Evolutionary conservation across 2,329 filamentous ascomycete species (phyloP).

Genomic region (Magnaporthiopsis poae): DNA sequence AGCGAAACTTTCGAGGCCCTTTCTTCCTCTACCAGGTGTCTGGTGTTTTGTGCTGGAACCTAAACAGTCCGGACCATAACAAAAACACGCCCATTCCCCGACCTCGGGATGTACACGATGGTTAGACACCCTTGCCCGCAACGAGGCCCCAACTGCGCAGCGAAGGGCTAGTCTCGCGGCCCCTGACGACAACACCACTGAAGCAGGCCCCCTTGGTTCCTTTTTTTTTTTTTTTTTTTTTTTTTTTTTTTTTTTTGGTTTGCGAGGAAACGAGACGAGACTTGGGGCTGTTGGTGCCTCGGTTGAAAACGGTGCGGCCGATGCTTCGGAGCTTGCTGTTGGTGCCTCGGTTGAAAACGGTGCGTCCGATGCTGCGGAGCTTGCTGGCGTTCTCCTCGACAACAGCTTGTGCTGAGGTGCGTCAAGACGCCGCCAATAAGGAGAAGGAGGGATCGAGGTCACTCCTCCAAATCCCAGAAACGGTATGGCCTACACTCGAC

Average conservation of each 20-base stretch:
- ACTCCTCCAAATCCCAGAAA: slow-evolving; percentile 50
- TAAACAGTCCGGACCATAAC: too few relatives aligned
- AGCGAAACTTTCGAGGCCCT: too few relatives aligned
- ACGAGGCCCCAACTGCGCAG: background rate
- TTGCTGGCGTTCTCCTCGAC: slow-evolving; percentile 26
- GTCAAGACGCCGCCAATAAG: background rate
- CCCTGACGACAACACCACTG: background rate
- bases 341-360: slow-evolving; percentile 45
- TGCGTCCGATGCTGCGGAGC: slow-evolving; percentile 46
- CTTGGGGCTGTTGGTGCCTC: slow-evolving; percentile 40
- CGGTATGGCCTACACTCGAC: slow-evolving; percentile 59
- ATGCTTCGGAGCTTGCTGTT: slow-evolving; percentile 47
- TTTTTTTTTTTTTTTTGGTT: too few relatives aligned
- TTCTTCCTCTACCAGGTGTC: too few relatives aligned
- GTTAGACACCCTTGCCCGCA: background rate
- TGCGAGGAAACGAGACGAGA: slow-evolving; percentile 14
- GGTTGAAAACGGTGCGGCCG: slow-evolving; percentile 48
- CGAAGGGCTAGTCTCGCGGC: background rate
- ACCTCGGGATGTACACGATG: too few relatives aligned
- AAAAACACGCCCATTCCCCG: too few relatives aligned
- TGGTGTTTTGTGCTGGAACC: too few relatives aligned
- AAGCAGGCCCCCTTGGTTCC: too few relatives aligned
- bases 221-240: too few relatives aligned
- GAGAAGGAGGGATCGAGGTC: slow-evolving; percentile 15
- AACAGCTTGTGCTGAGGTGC: background rate